Base-by-base conservation (phyloP, 108 stramenopile genomes). In the Cyclotella choctawhatcheeana region DNA sequence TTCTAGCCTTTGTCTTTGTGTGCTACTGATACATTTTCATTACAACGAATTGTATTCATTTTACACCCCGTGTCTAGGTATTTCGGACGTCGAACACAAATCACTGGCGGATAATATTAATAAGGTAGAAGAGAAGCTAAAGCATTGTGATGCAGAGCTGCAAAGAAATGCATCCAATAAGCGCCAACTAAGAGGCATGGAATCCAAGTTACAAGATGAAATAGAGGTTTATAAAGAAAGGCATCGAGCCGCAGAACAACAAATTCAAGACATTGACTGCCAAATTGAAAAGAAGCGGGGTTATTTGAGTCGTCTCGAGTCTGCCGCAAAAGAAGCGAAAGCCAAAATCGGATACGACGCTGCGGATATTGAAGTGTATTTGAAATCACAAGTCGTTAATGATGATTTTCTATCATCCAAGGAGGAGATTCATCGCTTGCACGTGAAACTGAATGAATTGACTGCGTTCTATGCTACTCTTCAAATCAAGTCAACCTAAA, bases 331-430 rank as follows among this genome's bases (percentile, higher is more conserved):
- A 22, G 44, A 20, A 2, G 27, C 59, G 20, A 32, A 58, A 31
- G 61, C 60, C 48, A 83, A 83, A 66, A 78, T 74, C 44, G 68
- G 32, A 1, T 50, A 71, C 52, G 74, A 55, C 45, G 68, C 37
- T 47, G 77, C 69, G 32, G 78, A 71, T 62, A 55, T 89, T 58
- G 88, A 79, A 58, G 21, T 37, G 12, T 74, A 84, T 16, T 31
- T 67, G 26, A 51, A 67, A 33, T 22, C 65, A 0, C 17, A 7
- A 3, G 16, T 67, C 26, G 31, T 67, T 4, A 67, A 65, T 34
- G 50, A 65, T 20, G 51, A 67, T 52, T 67, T 53, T 24, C 32
- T 22, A 10, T 67, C 50, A 22, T 67, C 65, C 16, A 35, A 67
- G 51, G 32, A 35, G 21, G 50, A 67, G 26, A 5, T 67, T 4